phyloP scores from a whole-genome alignment of 73 alveolate species.

The Effrenium voratum region DNA sequence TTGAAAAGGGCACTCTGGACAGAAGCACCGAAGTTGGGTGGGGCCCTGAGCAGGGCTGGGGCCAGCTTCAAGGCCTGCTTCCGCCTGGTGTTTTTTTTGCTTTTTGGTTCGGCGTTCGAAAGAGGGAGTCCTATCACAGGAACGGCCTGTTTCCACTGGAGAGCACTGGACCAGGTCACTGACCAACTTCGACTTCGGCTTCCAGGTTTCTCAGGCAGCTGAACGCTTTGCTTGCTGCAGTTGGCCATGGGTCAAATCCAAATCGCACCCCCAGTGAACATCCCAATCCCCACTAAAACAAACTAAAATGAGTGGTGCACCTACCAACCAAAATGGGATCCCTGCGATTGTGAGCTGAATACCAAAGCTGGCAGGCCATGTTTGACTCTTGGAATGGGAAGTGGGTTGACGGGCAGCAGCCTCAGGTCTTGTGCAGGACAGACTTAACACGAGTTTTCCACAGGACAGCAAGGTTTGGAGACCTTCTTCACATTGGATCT shows the following conservation, averaged over 20 bases:
- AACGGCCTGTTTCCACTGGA: no score
- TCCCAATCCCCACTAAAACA: no score
- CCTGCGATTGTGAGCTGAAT: no score
- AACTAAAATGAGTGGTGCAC: no score
- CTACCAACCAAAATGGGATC: no score
- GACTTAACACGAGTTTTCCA: background rate
- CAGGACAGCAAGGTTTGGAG: slow-evolving; percentile 42
- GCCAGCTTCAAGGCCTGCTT: no score
- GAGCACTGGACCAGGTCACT: slow-evolving; percentile 43
- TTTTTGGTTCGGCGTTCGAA: no score
- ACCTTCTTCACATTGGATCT: slow-evolving; percentile 57
- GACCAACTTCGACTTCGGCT: slow-evolving; percentile 70
- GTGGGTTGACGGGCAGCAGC: slow-evolving; percentile 22
- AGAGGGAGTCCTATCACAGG: no score
- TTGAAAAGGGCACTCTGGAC: slow-evolving; percentile 39
- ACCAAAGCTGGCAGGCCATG: background rate
- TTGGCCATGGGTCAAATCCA: background rate
- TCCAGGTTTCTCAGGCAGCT: slow-evolving; percentile 44
- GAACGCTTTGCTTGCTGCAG: no score
- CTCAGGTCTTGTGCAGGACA: background rate
- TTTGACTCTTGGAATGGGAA: slow-evolving; percentile 6
- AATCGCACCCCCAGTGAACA: no score
- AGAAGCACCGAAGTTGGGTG: slow-evolving; percentile 18
- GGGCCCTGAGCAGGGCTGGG: no score
- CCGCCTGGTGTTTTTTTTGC: no score